phyloP scores from a whole-genome alignment of 1,284 basidiomycete species.

The Rhodotorula sp. region DNA sequence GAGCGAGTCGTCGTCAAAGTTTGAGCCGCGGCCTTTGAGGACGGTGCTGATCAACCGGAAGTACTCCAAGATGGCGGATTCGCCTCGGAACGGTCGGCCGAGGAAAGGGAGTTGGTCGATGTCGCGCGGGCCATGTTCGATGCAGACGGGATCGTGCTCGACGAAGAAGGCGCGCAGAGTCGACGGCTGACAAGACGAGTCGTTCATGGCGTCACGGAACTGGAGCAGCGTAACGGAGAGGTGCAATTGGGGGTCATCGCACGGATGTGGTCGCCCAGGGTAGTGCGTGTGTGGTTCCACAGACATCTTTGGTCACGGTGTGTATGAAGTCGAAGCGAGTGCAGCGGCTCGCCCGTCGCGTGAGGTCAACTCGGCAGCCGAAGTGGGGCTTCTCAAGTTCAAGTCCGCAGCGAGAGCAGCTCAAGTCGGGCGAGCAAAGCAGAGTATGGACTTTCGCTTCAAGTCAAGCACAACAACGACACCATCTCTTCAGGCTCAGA shows the following conservation, averaged over 20 bases:
- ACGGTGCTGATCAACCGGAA: conserved; percentile 2
- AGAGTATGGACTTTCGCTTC: too few species aligned
- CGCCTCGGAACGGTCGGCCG: conserved; percentile 6
- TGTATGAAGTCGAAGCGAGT: background rate
- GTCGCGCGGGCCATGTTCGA: conserved; percentile 10
- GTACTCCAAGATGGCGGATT: background rate
- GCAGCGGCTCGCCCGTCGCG: background rate
- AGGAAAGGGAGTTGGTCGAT: conserved; percentile 10
- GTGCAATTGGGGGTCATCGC: background rate
- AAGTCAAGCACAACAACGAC: too few species aligned
- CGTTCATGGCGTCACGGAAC: background rate
- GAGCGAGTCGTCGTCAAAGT: background rate
- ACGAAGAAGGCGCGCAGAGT: background rate
- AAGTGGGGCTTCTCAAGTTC: too few species aligned
- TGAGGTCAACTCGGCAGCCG: too few species aligned
- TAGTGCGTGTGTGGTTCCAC: background rate
- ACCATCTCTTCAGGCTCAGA: too few species aligned
- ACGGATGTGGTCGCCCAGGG: background rate
- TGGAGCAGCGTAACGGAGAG: background rate
- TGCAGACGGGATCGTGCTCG: conserved; percentile 15
- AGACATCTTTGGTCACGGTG: background rate
- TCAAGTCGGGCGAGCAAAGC: too few species aligned
- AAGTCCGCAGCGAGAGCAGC: too few species aligned
- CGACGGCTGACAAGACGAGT: background rate
- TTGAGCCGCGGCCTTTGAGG: conserved; percentile 2